Conservation (phyloP, 176 grass and related monocot species). For the Chrysopogon serrulatus region DNA sequence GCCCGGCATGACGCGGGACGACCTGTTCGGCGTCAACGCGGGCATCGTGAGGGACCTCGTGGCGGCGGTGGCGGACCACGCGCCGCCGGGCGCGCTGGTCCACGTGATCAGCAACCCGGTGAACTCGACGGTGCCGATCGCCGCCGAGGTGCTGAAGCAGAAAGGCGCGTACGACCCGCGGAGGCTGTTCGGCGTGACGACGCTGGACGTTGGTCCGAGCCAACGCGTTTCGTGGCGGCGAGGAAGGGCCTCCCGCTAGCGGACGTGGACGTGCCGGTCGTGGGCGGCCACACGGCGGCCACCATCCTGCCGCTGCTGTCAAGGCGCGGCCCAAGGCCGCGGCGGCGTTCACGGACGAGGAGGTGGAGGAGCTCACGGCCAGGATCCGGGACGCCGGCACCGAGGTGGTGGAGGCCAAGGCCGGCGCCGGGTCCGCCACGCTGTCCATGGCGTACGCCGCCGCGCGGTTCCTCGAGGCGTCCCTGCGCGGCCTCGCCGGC, state of each 20-base stretch:
- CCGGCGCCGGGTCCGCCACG: slow-evolving; percentile 24
- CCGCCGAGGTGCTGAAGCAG: slow-evolving; percentile 40
- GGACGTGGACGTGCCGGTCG: slow-evolving; percentile 53
- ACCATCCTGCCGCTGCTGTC: slow-evolving; percentile 49
- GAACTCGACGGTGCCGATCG: slow-evolving; percentile 47
- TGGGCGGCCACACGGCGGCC: slow-evolving; percentile 30
- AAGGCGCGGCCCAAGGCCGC: slow-evolving; percentile 32
- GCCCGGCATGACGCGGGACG: slow-evolving; percentile 44
- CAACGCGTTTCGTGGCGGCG: slow-evolving; percentile 35
- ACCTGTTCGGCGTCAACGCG: slow-evolving; percentile 42
- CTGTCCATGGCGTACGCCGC: slow-evolving; percentile 52
- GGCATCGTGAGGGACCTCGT: slow-evolving; percentile 29
- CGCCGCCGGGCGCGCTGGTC: slow-evolving; percentile 38
- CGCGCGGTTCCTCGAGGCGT: slow-evolving; percentile 41
- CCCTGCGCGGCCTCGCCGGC: slow-evolving; percentile 39
- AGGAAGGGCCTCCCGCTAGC: slow-evolving; percentile 36
- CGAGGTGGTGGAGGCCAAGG: slow-evolving; percentile 44
- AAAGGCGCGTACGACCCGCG: slow-evolving; percentile 42
- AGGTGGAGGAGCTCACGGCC: slow-evolving; percentile 34
- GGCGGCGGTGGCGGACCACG: slow-evolving; percentile 50
- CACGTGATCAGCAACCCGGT: slow-evolving; percentile 40
- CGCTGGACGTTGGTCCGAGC: slow-evolving; percentile 54
- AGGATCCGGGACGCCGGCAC: slow-evolving; percentile 35
- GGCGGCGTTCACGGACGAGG: slow-evolving; percentile 40
- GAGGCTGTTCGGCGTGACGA: slow-evolving; percentile 56